Evolutionary conservation across 164 flowering plant species (phyloP), one percentile per base, ranked within the genome.

Genomic region (Vitis cinerea): DNA sequence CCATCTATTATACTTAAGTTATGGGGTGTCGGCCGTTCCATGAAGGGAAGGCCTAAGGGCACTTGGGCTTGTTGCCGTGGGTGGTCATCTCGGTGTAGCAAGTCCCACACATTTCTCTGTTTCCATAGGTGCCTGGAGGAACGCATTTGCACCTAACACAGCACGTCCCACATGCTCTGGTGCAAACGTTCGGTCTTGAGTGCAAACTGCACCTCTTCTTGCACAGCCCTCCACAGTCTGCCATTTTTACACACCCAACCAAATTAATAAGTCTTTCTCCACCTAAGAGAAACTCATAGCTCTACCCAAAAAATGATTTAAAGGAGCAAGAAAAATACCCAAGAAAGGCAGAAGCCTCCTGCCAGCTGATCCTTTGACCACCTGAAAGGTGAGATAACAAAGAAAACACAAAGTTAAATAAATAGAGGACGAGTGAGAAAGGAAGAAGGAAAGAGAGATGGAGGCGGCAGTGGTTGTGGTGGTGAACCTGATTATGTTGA

Each of bases 31-130:
- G 4, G 4, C 44, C 44, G 7, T 37, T 37, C 44, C 44, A 37
- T 37, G 44, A 10, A 31, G 6, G 0, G 44, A 15, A 37, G 65
- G 50, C 50, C 11, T 50, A 83, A 68, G 86, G 86, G 78, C 86
- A 83, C 71, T 79, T 83, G 71, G 68, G 29, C 59, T 62, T 71
- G 27, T 79, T 81, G 48, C 83, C 84, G 59, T 84, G 84, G 37
- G 87, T 84, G 29, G 73, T 77, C 87, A 84, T 84, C 53, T 82
- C 82, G 2, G 82, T 78, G 69, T 84, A 84, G 73, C 87, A 84
- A 19, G 44, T 71, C 3, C 85, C 87, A 60, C 87, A 83, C 31
- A 59, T 9, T 7, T 84, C 77, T 61, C 83, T 30, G 69, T 84
- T 84, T 31, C 87, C 85, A 0, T 72, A 74, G 30, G 87, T 81